phyloP scores from a whole-genome alignment of 1,284 basidiomycete genomes.

The Fomitopsis palustris region DNA sequence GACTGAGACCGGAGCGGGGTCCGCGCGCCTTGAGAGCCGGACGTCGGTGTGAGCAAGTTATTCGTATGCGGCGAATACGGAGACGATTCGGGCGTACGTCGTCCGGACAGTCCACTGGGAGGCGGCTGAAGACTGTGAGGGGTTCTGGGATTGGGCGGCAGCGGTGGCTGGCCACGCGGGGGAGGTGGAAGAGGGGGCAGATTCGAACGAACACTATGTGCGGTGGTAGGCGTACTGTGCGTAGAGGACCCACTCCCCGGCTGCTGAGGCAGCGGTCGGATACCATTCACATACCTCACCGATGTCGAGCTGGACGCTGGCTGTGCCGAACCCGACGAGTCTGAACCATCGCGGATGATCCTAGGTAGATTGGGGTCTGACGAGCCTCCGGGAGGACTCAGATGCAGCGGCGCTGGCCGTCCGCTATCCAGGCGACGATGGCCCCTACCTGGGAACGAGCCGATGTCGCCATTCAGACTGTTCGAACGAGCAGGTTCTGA shows the following conservation, averaged over 20 bases:
- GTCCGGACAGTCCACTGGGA: conserved; percentile 32
- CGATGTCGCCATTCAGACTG: conserved; percentile 21
- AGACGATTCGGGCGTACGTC: conserved; percentile 49
- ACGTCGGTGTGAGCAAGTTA: conserved; percentile 43
- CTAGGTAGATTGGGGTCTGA: conserved; percentile 53
- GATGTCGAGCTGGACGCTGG: conserved; percentile 16
- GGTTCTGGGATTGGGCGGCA: conserved; percentile 35
- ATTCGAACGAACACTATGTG: conserved; percentile 40
- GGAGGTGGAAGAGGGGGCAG: conserved; percentile 67
- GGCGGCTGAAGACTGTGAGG: conserved; percentile 22
- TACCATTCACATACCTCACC: conserved; percentile 32
- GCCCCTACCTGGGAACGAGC: conserved; percentile 1
- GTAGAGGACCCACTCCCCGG: conserved; percentile 27
- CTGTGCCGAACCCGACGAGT: conserved; percentile 27
- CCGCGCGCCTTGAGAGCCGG: conserved; percentile 39
- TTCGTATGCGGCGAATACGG: conserved; percentile 53
- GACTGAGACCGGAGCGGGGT: conserved; percentile 49
- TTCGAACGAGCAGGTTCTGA: conserved; percentile 22
- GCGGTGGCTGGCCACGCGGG: conserved; percentile 60
- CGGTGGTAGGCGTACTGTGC: conserved; percentile 30
- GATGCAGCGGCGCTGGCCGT: conserved; percentile 64
- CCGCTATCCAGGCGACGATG: conserved; percentile 45
- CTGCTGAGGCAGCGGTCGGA: conserved; percentile 42
- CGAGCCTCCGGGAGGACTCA: conserved; percentile 42
- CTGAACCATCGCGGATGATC: conserved; percentile 61